Base-by-base conservation (phyloP, 169 alveolate species). In the Eimeria maxima region DNA sequence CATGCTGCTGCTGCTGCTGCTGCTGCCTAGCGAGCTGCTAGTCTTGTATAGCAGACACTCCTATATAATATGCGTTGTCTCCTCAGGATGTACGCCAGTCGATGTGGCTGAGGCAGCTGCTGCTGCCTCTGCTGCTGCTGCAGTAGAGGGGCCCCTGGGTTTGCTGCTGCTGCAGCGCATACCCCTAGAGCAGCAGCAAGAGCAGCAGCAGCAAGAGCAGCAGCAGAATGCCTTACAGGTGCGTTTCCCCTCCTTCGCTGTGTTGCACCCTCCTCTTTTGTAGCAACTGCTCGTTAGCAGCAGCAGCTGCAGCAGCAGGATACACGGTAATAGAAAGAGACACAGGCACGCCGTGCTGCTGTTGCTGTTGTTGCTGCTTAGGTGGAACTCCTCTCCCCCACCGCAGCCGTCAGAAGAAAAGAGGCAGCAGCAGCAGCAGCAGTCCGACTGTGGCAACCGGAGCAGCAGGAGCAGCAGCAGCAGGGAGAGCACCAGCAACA, bases 341-440 rank as follows among this genome's bases (percentile, higher is more conserved):
- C 81, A n/a, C 81, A 71, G 47, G 24, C 13, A 10, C 81, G 5
- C 47, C 16, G 44, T n/a, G 24, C 47, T 38, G 81, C 81, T 33
- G 81, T 22, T 27, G 44, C 81, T 71, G 44, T 38, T 71, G 81
- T 3, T 71, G 81, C 81, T 38, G 14, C 45, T 27, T 45, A 71
- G 81, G 45, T 38, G n/a, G 47, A 71, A 50, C 44, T 71, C 81
- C 81, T 71, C 24, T 18, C 81, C 53, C 44, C 81, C n/a, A 27
- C 44, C 6, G 81, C 47, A 4, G 22, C 81, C 24, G 44, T 71
- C 81, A 7, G 22, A 11, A 13, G 47, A 27, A 71, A 71, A 22
- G 81, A 71, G 45, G 81, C 81, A 71, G 81, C 81, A 3, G 81
- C 60, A 53, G 60, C 60, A 53, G 60, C 60, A 53, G 60, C 60